Evolutionary conservation across 2,329 filamentous ascomycete species (phyloP).

Genomic region (Colletotrichum shisoi): DNA sequence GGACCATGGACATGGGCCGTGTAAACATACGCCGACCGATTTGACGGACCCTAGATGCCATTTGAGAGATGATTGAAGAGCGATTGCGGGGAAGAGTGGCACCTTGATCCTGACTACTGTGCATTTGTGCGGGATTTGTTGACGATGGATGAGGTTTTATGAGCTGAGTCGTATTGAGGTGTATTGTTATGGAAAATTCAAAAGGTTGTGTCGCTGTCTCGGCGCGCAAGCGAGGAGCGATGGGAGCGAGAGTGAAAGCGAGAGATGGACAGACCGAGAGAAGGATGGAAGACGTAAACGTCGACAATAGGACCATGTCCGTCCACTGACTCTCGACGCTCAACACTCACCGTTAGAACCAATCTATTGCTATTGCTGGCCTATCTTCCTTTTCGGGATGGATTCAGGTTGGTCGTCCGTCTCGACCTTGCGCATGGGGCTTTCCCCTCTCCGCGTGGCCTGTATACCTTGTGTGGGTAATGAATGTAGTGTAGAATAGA

Average conservation of each 20-base stretch:
- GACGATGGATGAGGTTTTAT: constrained; percentile 5
- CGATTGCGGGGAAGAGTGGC: constrained; percentile 33
- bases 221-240: background rate
- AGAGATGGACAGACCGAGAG: background rate
- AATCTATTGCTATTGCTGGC: constrained; percentile 25
- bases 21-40: constrained; percentile 17
- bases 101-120: constrained; percentile 8
- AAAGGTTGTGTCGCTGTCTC: background rate
- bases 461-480: no score
- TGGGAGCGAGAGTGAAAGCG: background rate
- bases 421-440: background rate
- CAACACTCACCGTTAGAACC: constrained; percentile 32
- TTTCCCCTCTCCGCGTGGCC: no score
- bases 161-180: constrained; percentile 26
- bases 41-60: background rate
- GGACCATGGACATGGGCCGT: constrained; percentile 15
- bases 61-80: constrained; percentile 22
- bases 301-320: background rate
- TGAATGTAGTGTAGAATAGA: no score
- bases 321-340: constrained; percentile 16
- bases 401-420: constrained; percentile 13
- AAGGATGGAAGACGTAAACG: background rate
- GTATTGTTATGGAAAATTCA: background rate
- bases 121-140: constrained; percentile 18
- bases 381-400: constrained; percentile 12